Evolutionary conservation across 148 eudicot species (phyloP).

Genomic region (Simmondsia chinensis): DNA sequence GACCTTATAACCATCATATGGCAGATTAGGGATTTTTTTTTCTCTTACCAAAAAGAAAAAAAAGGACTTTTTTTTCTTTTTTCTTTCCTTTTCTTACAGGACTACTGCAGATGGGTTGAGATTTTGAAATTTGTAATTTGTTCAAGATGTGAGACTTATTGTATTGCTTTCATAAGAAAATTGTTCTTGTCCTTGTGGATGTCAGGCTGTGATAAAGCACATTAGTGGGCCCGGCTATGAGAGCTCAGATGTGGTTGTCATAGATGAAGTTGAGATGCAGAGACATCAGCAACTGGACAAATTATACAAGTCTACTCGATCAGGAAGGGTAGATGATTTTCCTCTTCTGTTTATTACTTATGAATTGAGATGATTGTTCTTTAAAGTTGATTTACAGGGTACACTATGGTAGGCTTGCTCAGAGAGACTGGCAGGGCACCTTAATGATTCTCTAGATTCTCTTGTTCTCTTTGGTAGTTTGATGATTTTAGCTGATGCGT

Average conservation of each 20-base stretch:
- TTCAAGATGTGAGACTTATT: too few relatives aligned
- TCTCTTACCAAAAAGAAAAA: too few relatives aligned
- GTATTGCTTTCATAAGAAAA: not conserved
- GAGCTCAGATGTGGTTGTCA: conserved; percentile 71
- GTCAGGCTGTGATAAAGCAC: conserved; percentile 94
- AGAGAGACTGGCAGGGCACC: not conserved
- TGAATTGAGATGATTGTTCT: not conserved
- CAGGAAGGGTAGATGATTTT: conserved; percentile 56
- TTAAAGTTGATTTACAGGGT: not conserved
- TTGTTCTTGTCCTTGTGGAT: conserved; percentile 2
- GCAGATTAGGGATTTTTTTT: too few relatives aligned
- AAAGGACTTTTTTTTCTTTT: too few relatives aligned
- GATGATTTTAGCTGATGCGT: too few relatives aligned
- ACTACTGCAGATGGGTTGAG: too few relatives aligned
- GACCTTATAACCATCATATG: too few relatives aligned
- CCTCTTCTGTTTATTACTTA: not conserved
- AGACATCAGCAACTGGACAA: conserved; percentile 81
- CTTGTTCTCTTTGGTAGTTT: too few relatives aligned
- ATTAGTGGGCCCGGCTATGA: conserved; percentile 81
- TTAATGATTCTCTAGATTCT: too few relatives aligned
- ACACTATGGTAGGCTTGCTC: too few relatives aligned
- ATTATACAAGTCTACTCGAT: conserved; percentile 79
- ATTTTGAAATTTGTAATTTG: too few relatives aligned
- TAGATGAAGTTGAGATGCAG: conserved; percentile 87
- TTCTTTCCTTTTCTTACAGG: too few relatives aligned